These are phyloP conservation scores for Mycosphaerella arachidis DNA, from an alignment of 2,329 filamentous ascomycete species.

Conservation along the genomic window DNA sequence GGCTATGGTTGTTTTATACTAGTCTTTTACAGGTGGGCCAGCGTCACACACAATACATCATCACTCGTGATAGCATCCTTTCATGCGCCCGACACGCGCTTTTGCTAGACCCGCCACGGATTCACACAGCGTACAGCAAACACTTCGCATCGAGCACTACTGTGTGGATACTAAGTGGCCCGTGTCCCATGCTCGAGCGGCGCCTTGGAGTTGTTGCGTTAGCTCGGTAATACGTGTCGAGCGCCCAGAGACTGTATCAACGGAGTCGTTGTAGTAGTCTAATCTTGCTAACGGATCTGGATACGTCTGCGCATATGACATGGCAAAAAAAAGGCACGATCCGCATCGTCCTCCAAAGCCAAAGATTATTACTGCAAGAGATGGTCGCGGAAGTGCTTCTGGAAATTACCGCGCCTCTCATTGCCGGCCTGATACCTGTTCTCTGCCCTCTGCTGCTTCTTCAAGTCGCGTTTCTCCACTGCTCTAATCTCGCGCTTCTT, in stretches of 20 bases:
- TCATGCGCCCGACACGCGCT: neutral
- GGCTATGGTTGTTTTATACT: neutral
- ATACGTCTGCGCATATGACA: neutral
- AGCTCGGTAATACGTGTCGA: neutral
- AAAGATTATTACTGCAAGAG: constrained; percentile 34
- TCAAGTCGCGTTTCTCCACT: constrained; percentile 65
- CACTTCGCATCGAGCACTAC: neutral
- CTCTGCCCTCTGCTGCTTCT: constrained; percentile 52
- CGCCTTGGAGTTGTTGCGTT: neutral
- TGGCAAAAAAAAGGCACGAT: neutral
- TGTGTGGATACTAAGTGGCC: too few species aligned
- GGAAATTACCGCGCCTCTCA: constrained; percentile 70
- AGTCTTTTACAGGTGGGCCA: neutral
- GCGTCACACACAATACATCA: neutral
- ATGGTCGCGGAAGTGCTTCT: constrained; percentile 66
- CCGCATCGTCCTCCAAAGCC: neutral
- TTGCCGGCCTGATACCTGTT: constrained; percentile 62
- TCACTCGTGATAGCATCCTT: neutral
- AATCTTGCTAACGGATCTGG: neutral
- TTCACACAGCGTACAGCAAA: neutral
- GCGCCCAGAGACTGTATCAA: neutral
- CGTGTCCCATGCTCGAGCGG: neutral
- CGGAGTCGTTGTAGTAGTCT: neutral
- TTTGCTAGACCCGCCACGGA: neutral
- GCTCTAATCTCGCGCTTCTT: constrained; percentile 66